phyloP scores from a whole-genome alignment of 371 early-diverging fungal genomes.

The Apophysomyces variabilis region DNA sequence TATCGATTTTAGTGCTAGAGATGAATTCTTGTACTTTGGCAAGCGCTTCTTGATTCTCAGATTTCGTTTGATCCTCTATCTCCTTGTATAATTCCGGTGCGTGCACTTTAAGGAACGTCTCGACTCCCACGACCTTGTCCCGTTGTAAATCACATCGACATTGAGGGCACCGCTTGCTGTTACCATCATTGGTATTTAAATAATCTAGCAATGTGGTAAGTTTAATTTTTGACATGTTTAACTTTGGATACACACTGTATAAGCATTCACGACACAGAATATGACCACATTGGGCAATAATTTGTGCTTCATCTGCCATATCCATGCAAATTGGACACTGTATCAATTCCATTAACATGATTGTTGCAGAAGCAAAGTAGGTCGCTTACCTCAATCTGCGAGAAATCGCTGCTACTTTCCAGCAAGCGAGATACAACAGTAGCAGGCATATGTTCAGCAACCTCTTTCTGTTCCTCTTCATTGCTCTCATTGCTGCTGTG shows the following conservation, averaged over 20 bases:
- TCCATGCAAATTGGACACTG: conserved; percentile 59
- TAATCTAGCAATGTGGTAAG: conserved; percentile 19
- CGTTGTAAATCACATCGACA: conserved; percentile 40
- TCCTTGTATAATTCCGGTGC: conserved; percentile 31
- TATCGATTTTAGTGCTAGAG: conserved; percentile 57
- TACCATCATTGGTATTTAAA: conserved; percentile 23
- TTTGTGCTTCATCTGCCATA: conserved; percentile 36
- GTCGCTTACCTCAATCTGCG: conserved; percentile 25
- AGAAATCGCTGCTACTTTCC: conserved; percentile 16
- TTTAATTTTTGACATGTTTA: neutral
- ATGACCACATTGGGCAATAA: conserved; percentile 44
- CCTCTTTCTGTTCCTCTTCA: conserved; percentile 16
- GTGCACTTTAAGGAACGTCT: conserved; percentile 34
- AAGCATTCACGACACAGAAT: conserved; percentile 53
- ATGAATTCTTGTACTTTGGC: conserved; percentile 20
- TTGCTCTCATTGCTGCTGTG: neutral
- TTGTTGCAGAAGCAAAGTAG: no score
- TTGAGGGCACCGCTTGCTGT: conserved; percentile 40
- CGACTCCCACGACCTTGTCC: conserved; percentile 24
- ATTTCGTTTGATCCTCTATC: conserved; percentile 12
- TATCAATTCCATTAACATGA: neutral
- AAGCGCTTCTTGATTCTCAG: neutral
- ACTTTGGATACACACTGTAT: conserved; percentile 23
- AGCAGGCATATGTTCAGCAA: conserved; percentile 22
- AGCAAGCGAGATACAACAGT: conserved; percentile 33